These are phyloP conservation scores for Naegleria gruberi DNA, from an alignment of 208 protist genomes.

Conservation along the genomic window DNA sequence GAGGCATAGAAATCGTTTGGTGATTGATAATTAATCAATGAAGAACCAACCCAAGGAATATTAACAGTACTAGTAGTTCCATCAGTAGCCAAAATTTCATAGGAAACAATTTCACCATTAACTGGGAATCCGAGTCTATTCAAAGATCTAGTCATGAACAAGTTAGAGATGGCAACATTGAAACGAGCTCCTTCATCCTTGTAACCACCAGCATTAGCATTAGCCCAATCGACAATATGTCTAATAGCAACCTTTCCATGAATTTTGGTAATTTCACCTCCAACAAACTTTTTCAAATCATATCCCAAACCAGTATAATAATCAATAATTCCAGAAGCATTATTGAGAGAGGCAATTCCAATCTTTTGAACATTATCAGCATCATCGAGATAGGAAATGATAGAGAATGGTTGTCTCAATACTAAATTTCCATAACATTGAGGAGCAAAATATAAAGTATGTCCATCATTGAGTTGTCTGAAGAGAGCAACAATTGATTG, in stretches of 20 bases:
- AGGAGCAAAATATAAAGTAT: slow-evolving; percentile 7
- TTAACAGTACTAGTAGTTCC: background rate
- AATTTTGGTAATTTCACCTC: background rate
- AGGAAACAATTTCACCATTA: background rate
- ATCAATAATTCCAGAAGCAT: background rate
- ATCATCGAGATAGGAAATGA: background rate
- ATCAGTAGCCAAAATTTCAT: background rate
- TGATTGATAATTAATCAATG: background rate
- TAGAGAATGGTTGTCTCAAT: background rate
- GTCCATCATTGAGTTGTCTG: background rate
- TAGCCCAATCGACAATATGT: background rate
- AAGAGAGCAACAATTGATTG: background rate
- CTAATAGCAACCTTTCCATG: background rate
- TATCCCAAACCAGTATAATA: background rate
- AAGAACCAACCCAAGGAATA: background rate
- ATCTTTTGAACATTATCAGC: background rate
- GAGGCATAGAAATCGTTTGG: background rate
- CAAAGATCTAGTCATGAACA: background rate
- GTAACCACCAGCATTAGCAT: background rate
- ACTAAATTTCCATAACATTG: background rate
- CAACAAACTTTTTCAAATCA: background rate
- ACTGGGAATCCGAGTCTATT: background rate
- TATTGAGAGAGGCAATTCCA: slow-evolving; percentile 10
- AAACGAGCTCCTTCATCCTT: background rate
- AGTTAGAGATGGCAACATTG: background rate